These are phyloP conservation scores for Aquilaria sinensis DNA, from an alignment of 345 rosid species.

Conservation along the genomic window DNA sequence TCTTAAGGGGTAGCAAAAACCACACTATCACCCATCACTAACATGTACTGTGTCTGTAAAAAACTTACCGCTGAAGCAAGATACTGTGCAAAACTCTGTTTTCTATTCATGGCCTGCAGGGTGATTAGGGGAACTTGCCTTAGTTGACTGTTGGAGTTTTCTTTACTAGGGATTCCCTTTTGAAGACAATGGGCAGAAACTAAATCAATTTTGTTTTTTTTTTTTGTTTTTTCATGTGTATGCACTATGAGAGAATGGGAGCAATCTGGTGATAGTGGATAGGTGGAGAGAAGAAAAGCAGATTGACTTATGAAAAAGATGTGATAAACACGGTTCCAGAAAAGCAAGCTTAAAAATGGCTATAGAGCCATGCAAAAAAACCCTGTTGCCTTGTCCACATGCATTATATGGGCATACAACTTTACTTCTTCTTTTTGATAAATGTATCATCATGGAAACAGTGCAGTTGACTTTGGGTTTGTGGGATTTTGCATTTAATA, in stretches of 20 bases:
- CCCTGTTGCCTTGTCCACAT: conserved; percentile 14
- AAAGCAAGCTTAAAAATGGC: conserved; percentile 10
- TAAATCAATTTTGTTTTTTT: no score
- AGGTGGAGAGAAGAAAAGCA: conserved; percentile 3
- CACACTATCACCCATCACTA: background rate
- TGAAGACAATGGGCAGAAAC: no score
- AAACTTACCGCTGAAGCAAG: no score
- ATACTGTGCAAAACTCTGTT: no score
- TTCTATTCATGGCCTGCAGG: background rate
- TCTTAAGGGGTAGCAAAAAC: no score
- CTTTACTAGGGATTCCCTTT: no score
- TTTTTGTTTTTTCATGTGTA: no score
- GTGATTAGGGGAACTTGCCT: background rate
- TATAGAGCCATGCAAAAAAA: conserved; percentile 27
- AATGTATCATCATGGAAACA: background rate
- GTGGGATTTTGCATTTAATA: conserved; percentile 32
- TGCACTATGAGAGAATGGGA: background rate
- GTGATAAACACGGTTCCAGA: background rate
- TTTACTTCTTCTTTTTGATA: background rate
- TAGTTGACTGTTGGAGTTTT: no score
- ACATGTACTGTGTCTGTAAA: no score
- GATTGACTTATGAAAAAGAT: conserved; percentile 9
- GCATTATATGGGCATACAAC: background rate
- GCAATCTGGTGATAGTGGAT: background rate
- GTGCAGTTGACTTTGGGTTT: conserved; percentile 36